Base-by-base conservation (phyloP, 495 filamentous ascomycete genomes). In the Aspergillus mulundensis region DNA sequence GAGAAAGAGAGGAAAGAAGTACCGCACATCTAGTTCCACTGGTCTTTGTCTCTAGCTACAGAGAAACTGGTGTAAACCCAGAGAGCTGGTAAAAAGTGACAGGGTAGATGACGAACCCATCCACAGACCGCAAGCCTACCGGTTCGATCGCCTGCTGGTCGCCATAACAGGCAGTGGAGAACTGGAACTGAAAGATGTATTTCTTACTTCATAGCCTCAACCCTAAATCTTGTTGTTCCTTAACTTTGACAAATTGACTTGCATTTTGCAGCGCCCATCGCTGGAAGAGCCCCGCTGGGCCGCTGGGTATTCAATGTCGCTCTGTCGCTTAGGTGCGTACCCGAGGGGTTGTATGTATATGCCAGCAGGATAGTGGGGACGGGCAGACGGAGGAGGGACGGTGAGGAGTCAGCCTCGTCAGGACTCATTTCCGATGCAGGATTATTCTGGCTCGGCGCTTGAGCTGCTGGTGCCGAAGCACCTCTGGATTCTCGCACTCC, bases 101-200 rank as follows among this genome's bases (percentile, higher is more conserved):
- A 19, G 5, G 5, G 16, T 11, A 47, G 23, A 8, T 15, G 24
- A 19, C 25, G 25, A 48, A 34, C 21, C 41, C 14, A 28, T 48
- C 25, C n/a, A 25, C 30, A 38, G 12, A 5, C 12, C 28, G 45
- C 25, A 28, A 28, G 25, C 25, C 25, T 28, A 28, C 25, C 4
- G 25, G 25, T 3, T 48, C 16, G 45, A 48, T 20, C 45, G 15
- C 36, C 45, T 48, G 45, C 45, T 48, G 5, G 15, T 48, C 45
- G 45, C 45, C 45, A 34, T 34, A 48, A 8, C 24, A 48, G 45
- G 45, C 24, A 48, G 45, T 47, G n/a, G 32, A 36, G 32, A 36
- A 36, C 7, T 36, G 12, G 32, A 36, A 14, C 32, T 11, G 20
- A 44, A 44, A 44, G 19, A 11, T 44, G 23, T 23, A 23, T 12